Evolutionary conservation across 106 monocot genomes (phyloP).

Genomic region (Xerophyta viscosa): DNA sequence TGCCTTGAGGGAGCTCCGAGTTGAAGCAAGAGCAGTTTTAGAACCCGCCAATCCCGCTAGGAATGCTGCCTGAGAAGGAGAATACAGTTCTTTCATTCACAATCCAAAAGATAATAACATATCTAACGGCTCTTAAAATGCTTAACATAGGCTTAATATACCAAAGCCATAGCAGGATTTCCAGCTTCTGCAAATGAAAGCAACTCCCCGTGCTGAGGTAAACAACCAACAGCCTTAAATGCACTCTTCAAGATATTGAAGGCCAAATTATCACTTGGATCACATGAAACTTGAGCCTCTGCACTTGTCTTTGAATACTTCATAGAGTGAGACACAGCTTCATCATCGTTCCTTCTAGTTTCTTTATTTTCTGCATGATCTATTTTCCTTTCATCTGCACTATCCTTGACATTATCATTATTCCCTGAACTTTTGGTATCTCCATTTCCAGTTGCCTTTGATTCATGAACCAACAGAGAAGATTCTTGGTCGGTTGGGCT

Average conservation of each 20-base stretch:
- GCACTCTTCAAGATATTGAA: constrained; percentile 63
- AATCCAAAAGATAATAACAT: background rate
- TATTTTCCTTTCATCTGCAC: background rate
- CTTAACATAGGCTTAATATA: constrained; percentile 14
- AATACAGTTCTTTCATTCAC: background rate
- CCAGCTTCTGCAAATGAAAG: constrained; percentile 85
- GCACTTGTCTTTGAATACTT: constrained; percentile 22
- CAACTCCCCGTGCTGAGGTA: constrained; percentile 34
- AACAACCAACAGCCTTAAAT: constrained; percentile 53
- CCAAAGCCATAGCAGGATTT: constrained; percentile 90
- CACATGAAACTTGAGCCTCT: constrained; percentile 17
- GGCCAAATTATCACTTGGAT: constrained; percentile 26
- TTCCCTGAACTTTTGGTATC: constrained; percentile 18
- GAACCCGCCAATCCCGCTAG: constrained; percentile 52
- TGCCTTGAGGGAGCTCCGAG: constrained; percentile 71
- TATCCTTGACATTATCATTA: constrained; percentile 3
- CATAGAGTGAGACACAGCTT: constrained; percentile 16
- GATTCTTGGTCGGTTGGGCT: constrained; percentile 14
- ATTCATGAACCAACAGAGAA: constrained; percentile 13
- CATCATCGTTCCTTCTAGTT: constrained; percentile 12
- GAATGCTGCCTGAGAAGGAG: constrained; percentile 68
- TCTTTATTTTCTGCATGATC: background rate
- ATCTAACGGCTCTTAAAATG: too few relatives aligned
- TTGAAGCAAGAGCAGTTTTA: constrained; percentile 37
- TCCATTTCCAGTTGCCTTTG: constrained; percentile 20